Conservation (phyloP, 495 filamentous ascomycete species). For the Aspergillus sclerotioniger region DNA sequence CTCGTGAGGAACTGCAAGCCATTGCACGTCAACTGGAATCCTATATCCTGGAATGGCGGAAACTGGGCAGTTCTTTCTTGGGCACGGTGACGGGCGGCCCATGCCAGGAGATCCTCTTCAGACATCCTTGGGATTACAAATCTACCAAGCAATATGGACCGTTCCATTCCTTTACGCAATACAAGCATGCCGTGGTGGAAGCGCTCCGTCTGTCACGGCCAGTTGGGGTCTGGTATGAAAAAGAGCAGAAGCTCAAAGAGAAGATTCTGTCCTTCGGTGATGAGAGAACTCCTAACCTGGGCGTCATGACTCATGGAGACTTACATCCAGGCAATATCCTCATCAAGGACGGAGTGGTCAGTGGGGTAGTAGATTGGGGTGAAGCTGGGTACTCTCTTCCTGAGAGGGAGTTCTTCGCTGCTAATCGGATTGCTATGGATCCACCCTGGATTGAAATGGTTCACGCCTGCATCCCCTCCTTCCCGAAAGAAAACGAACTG, state of each 20-base stretch:
- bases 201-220: slow-evolving; percentile 19
- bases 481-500: not conserved
- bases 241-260: slow-evolving; percentile 16
- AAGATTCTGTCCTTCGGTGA: slow-evolving; percentile 13
- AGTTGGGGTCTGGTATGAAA: slow-evolving; percentile 5
- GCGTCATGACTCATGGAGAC: slow-evolving; percentile 18
- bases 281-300: slow-evolving; percentile 1
- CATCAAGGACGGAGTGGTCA: not conserved
- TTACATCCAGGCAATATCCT: slow-evolving; percentile 4
- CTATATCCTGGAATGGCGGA: slow-evolving; percentile 21
- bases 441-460: not conserved
- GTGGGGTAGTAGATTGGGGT: slow-evolving; percentile 3
- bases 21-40: slow-evolving; percentile 14
- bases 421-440: not conserved
- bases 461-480: not conserved
- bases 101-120: slow-evolving; percentile 19
- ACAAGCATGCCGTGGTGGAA: slow-evolving; percentile 22
- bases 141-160: slow-evolving; percentile 20
- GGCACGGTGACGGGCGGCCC: slow-evolving; percentile 24
- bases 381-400: not conserved
- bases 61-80: slow-evolving; percentile 18
- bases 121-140: slow-evolving; percentile 19
- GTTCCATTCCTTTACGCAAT: slow-evolving; percentile 16
- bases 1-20: slow-evolving; percentile 4
- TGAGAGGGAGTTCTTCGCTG: not conserved